Percentiles rank a stretch among this genome's conserved stretches.
These are phyloP conservation scores for Syzygium jambos DNA, from an alignment of 345 rosid genomes.

Conservation along the genomic window DNA sequence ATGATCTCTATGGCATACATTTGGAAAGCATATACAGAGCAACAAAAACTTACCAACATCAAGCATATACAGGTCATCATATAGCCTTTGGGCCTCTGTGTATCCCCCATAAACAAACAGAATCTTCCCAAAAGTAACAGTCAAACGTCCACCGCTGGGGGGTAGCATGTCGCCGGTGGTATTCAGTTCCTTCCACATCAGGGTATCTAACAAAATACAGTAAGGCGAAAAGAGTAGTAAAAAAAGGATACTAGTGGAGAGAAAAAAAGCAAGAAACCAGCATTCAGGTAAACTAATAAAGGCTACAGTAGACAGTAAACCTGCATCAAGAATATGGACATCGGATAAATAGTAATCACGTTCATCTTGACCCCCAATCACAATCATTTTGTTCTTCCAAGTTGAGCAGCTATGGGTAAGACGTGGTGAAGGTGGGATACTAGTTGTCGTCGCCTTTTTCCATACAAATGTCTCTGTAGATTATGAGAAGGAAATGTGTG, in stretches of 20 bases:
- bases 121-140: slow-evolving; percentile 74
- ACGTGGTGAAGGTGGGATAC: slow-evolving; percentile 80
- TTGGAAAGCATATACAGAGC: background rate
- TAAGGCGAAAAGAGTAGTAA: background rate
- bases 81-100: slow-evolving; percentile 79
- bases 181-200: slow-evolving; percentile 74
- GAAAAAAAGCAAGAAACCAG: background rate
- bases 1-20: background rate
- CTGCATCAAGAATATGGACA: slow-evolving; percentile 89
- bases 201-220: slow-evolving; percentile 44
- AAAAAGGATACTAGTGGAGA: background rate
- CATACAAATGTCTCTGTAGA: slow-evolving; percentile 85
- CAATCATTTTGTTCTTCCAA: slow-evolving; percentile 77
- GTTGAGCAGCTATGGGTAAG: slow-evolving; percentile 96
- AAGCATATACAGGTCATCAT: slow-evolving; percentile 76
- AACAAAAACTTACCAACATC: slow-evolving; percentile 62
- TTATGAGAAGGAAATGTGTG: background rate
- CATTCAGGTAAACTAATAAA: background rate
- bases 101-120: slow-evolving; percentile 92
- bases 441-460: slow-evolving; percentile 64
- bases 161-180: slow-evolving; percentile 65
- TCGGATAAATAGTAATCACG: slow-evolving; percentile 81
- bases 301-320: slow-evolving; percentile 15
- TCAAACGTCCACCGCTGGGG: slow-evolving; percentile 90
- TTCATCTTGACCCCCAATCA: slow-evolving; percentile 96